Percentiles rank a stretch among this genome's conserved stretches.
Evolutionary conservation across 805 yeast genomes (phyloP).

Genomic region (Hyphopichia homilentoma): DNA sequence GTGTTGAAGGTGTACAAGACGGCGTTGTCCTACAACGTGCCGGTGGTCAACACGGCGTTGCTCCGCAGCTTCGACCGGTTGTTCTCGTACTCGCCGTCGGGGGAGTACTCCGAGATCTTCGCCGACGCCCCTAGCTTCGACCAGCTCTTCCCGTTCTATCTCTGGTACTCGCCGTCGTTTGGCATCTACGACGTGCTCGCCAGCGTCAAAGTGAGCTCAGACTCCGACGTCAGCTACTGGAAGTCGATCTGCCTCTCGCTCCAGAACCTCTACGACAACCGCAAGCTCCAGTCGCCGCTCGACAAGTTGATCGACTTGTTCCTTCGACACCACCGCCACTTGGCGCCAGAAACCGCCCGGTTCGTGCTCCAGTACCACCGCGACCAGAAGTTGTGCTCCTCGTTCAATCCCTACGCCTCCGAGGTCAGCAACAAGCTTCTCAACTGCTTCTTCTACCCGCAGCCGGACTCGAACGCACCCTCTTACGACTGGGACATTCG

Average conservation of each 20-base stretch:
- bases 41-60: constrained; percentile 37
- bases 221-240: constrained; percentile 28
- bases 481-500: constrained; percentile 16
- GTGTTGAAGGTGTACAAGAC: constrained; percentile 31
- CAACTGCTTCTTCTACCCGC: constrained; percentile 36
- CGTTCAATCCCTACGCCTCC: constrained; percentile 50
- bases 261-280: constrained; percentile 24
- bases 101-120: constrained; percentile 11
- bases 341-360: constrained; percentile 35
- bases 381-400: constrained; percentile 50
- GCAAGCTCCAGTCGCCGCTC: constrained; percentile 39
- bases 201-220: constrained; percentile 17
- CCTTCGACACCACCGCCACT: constrained; percentile 28
- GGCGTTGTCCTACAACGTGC: constrained; percentile 31
- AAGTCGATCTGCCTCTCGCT: constrained; percentile 32
- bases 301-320: constrained; percentile 41
- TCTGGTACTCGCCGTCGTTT: constrained; percentile 36
- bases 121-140: constrained; percentile 8
- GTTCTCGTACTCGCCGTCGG: constrained; percentile 24
- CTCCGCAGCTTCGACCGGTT: constrained; percentile 37
- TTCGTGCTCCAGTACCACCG: constrained; percentile 47
- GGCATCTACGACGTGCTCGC: constrained; percentile 41
- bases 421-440: constrained; percentile 43
- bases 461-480: constrained; percentile 5
- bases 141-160: constrained; percentile 33